These are phyloP conservation scores for Adiantum capillusveneris DNA, from an alignment of 75 land plant species.

Conservation along the genomic window DNA sequence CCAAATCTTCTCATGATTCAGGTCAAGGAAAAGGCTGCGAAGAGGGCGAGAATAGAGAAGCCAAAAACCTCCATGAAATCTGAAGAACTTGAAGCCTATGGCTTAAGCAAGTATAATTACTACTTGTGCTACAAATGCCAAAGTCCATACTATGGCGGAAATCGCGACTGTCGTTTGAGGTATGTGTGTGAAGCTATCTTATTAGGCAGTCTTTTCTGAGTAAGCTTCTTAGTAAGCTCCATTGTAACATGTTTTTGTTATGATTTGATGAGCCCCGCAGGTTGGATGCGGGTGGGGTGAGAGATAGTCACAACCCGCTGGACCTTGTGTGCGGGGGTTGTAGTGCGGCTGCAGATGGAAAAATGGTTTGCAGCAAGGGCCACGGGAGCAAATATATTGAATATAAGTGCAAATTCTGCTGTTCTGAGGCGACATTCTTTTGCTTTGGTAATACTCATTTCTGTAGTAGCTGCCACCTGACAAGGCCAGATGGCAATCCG, in stretches of 20 bases:
- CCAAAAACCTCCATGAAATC: constrained; percentile 9
- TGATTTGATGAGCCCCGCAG: too few relatives aligned
- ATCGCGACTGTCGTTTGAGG: constrained; percentile 16
- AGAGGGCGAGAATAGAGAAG: constrained; percentile 15
- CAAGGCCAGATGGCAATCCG: constrained; percentile 15
- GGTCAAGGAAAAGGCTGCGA: constrained; percentile 20
- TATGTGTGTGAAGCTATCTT: too few relatives aligned
- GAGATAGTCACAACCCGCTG: constrained; percentile 13
- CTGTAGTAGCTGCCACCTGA: constrained; percentile 19
- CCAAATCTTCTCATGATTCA: not conserved
- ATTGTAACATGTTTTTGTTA: not conserved
- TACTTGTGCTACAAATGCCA: constrained; percentile 29
- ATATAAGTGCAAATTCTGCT: constrained; percentile 31
- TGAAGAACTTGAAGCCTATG: constrained; percentile 15
- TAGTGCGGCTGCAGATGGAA: constrained; percentile 13
- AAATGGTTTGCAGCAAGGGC: constrained; percentile 18
- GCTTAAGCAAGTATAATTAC: constrained; percentile 17
- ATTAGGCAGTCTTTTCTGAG: too few relatives aligned
- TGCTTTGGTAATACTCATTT: constrained; percentile 31
- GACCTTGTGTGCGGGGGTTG: constrained; percentile 32
- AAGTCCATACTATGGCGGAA: constrained; percentile 29
- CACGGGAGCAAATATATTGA: constrained; percentile 29
- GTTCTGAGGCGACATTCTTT: constrained; percentile 30
- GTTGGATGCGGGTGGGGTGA: constrained; percentile 5
- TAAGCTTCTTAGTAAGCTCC: constrained; percentile 4